A percentile compares a stretch with the other conserved stretches of the same genome.
Evolutionary conservation across 768 basidiomycete species (phyloP).

Genomic region (Lentinula edodes): DNA sequence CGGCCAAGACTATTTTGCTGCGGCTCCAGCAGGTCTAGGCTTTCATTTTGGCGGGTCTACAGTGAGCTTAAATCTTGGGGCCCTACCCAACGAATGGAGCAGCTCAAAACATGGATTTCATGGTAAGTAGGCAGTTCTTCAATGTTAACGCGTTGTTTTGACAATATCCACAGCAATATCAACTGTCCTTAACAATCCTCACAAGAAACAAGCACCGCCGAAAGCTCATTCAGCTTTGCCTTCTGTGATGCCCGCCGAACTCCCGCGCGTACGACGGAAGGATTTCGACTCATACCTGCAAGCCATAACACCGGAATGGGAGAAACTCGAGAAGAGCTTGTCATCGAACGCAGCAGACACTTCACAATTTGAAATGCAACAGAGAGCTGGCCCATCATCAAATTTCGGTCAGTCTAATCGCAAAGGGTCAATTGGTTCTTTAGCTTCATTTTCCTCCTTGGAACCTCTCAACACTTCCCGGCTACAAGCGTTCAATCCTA

Average conservation of each 20-base stretch:
- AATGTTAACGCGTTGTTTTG: background rate
- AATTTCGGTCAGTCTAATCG: constrained; percentile 24
- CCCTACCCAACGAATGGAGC: constrained; percentile 67
- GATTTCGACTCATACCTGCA: constrained; percentile 83
- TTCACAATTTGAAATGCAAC: constrained; percentile 31
- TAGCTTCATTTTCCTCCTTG: constrained; percentile 5
- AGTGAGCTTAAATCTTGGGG: constrained; percentile 38
- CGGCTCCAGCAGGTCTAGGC: constrained; percentile 35
- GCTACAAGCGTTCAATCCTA: constrained; percentile 15
- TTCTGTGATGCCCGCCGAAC: constrained; percentile 61
- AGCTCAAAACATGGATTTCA: constrained; percentile 85
- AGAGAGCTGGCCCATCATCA: constrained; percentile 27
- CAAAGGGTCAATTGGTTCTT: constrained; percentile 8
- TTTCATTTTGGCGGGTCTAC: constrained; percentile 47
- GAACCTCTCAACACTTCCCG: constrained; percentile 5
- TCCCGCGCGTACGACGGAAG: constrained; percentile 74
- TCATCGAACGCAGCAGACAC: constrained; percentile 12
- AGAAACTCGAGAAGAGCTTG: constrained; percentile 46
- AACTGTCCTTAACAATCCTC: constrained; percentile 88
- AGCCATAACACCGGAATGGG: constrained; percentile 72
- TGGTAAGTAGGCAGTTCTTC: constrained; percentile 40
- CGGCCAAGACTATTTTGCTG: constrained; percentile 56
- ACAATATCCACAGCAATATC: constrained; percentile 65
- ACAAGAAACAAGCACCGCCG: constrained; percentile 78
- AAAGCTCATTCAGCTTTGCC: constrained; percentile 82